Evolutionary conservation across 805 yeast genomes (phyloP), one percentile per base, ranked within the genome.

Genomic region (Lachancea thermotolerans): DNA sequence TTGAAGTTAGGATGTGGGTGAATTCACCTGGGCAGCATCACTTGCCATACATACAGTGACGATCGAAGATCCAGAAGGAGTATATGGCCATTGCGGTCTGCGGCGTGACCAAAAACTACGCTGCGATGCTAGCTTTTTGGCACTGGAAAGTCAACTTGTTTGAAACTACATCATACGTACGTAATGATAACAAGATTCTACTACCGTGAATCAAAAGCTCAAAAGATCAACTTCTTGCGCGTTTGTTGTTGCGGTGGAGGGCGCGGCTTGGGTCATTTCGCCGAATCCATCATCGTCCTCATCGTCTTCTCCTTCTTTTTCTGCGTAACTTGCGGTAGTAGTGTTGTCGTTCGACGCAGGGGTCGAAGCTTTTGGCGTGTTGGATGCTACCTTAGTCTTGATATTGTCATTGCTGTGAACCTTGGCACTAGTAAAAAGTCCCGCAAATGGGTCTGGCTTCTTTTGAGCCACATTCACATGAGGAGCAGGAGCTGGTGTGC

Each of bases 11-110:
- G 16, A 28, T 15, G 46, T 39, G 31, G 36, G 42, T 10, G 12
- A 21, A 21, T 21, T 21, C 25, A 21, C 25, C 7, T 21, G 25
- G 4, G 4, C 25, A 21, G 25, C 4, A 17, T 16, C 21, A 8
- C 18, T 34, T 34, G 18, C n/a, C 10, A 17, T 21, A 62, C 76
- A 41, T 69, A 66, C 97, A 86, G 66, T 91, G 97, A 60, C 93
- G 76, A 62, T 91, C 97, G 60, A 84, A 91, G 45, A 91, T 78
- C 85, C 89, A 86, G 59, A 90, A 84, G 10, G 96, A 85, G 67
- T 82, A 82, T 38, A 89, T 79, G 34, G 85, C 77, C 85, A 79
- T 79, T 35, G 4, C 25, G 25, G 4, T 21, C 7, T 7, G 4
- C 7, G 6, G 25, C 7, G 25, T 21, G 25, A 21, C 25, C 25